Evolutionary conservation across 2,329 filamentous ascomycete species (phyloP), one percentile per base, ranked within the genome.

Genomic region (Penicillium sp.): DNA sequence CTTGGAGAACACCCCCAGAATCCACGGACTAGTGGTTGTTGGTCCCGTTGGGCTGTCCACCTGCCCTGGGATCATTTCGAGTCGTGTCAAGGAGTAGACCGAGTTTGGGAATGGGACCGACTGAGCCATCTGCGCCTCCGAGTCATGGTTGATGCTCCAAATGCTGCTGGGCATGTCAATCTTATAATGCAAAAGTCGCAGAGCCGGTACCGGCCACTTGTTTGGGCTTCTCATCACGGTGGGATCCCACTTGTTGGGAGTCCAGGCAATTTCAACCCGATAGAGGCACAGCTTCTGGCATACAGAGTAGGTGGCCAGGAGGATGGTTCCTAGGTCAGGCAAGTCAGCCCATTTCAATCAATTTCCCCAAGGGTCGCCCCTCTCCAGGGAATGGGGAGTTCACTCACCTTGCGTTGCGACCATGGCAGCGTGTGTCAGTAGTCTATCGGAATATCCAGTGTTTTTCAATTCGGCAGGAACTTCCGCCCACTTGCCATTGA

Each of bases 371-470:
- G 39, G 43, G 41, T 52, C 39, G 50, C 51, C 51, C 37, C 45
- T 24, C 25, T 56, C 9, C 25, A 4, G n/a, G 34, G 46, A 39
- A 55, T 45, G 29, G 39, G 35, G 25, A 39, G 51, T 25, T 42
- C 27, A 26, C 45, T 28, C 69, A 88, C 86, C 82, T 67, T 84
- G 88, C 47, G 90, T 87, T 3, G 86, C 81, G 49, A 84, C 80
- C 52, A 90, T 74, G 35, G 87, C 80, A 9, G 88, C 88, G 70
- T 94, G 89, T 0, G 88, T 89, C 43, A 91, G 77, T n/a, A 88
- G 67, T 54, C 89, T 85, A 53, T 89, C 83, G 0, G 85, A 83
- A 32, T 83, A 83, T 27, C 82, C 77, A 48, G 88, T 77, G 52
- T 82, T 84, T 62, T 90, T 86, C 33, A 95, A 70, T 53, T 91